phyloP scores from a whole-genome alignment of 768 basidiomycete genomes.

The Boletales sp. region DNA sequence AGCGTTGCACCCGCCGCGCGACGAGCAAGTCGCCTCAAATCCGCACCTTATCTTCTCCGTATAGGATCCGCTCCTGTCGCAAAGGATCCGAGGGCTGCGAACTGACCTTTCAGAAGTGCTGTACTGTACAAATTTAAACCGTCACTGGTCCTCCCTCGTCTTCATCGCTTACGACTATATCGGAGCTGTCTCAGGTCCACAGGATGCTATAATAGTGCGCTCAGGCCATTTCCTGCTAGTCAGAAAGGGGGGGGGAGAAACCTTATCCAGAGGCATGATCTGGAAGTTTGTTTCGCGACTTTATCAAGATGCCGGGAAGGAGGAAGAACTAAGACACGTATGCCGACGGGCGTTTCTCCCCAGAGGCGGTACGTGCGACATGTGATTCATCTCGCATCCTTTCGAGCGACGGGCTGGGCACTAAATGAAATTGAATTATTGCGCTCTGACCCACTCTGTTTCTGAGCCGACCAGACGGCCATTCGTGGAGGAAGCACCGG shows the following conservation, averaged over 20 bases:
- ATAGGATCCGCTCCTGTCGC: constrained; percentile 3
- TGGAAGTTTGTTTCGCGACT: constrained; percentile 8
- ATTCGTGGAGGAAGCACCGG: not conserved
- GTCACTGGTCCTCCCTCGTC: not conserved
- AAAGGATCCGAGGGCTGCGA: constrained; percentile 10
- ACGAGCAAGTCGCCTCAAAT: constrained; percentile 1
- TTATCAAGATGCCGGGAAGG: constrained; percentile 7
- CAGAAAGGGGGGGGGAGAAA: not conserved
- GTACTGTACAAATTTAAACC: not conserved
- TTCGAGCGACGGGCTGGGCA: constrained; percentile 13
- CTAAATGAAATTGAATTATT: constrained; percentile 6
- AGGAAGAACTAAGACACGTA: not conserved
- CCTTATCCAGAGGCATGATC: not conserved
- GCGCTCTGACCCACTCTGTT: not conserved
- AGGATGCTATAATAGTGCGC: constrained; percentile 1
- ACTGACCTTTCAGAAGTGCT: not conserved
- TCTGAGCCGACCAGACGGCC: not conserved
- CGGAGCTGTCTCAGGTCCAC: not conserved
- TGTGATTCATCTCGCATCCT: not conserved
- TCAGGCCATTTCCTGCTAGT: not conserved
- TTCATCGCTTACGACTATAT: not conserved
- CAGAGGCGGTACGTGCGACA: constrained; percentile 7
- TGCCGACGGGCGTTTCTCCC: not conserved
- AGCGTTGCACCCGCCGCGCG: not conserved
- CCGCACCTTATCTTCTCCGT: constrained; percentile 7